Evolutionary conservation across 257 asterid genomes (phyloP).

Genomic region (Nicotiana knightiana): DNA sequence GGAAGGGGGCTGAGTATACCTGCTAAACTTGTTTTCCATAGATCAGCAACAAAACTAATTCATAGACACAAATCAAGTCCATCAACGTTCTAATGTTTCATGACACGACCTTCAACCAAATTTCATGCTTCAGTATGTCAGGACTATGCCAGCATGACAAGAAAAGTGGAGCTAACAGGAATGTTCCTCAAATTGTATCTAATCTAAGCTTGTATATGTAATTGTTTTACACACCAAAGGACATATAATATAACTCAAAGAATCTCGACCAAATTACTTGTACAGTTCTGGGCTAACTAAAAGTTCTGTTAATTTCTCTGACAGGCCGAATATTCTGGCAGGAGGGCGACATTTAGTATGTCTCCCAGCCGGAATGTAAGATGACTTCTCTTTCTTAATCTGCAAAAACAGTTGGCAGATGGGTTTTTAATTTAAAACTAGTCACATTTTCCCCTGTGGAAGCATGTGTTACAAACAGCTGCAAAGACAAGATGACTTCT

Average conservation of each 20-base stretch:
- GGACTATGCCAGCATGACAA: background rate
- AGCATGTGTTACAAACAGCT: slow-evolving; percentile 37
- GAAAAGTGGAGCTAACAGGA: background rate
- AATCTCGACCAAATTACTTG: background rate
- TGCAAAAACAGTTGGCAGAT: background rate
- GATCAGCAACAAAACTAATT: background rate
- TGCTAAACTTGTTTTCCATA: background rate
- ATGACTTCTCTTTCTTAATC: background rate
- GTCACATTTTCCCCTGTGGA: slow-evolving; percentile 29
- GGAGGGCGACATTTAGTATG: background rate
- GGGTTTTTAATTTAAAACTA: background rate
- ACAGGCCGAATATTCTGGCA: background rate
- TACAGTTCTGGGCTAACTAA: background rate
- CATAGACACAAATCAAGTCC: background rate
- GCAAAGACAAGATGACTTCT: background rate
- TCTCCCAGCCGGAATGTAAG: background rate
- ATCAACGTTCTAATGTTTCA: background rate
- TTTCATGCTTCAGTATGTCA: background rate
- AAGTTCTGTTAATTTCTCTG: background rate
- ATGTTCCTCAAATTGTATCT: background rate
- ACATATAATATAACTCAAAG: background rate
- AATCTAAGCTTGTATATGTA: background rate
- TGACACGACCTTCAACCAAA: background rate
- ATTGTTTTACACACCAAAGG: background rate
- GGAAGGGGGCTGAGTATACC: background rate